These are phyloP conservation scores for Verticillium dahliae DNA, from an alignment of 2,329 filamentous ascomycete genomes.

Conservation along the genomic window DNA sequence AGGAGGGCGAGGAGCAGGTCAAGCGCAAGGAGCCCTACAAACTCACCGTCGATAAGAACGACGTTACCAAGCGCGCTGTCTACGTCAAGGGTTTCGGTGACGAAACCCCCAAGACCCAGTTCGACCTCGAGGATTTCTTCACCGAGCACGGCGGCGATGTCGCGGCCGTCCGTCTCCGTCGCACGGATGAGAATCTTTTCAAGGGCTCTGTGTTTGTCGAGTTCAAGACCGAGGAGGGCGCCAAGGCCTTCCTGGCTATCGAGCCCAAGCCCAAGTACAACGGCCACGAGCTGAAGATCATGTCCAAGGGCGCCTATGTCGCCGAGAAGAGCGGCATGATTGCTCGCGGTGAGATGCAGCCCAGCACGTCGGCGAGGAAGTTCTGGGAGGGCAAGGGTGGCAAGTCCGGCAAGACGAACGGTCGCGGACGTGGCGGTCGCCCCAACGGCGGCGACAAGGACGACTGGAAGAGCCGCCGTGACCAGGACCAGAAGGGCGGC, in stretches of 20 bases:
- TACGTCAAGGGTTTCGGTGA: constrained; percentile 94
- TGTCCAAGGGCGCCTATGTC: constrained; percentile 83
- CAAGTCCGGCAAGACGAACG: constrained; percentile 8
- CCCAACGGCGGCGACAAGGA: constrained; percentile 36
- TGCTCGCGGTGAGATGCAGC: constrained; percentile 60
- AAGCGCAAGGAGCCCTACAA: constrained; percentile 70
- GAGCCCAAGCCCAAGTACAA: constrained; percentile 83
- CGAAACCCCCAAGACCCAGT: constrained; percentile 77
- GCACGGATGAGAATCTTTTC: constrained; percentile 66
- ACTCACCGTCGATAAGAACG: constrained; percentile 52
- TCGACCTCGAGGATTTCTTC: constrained; percentile 93
- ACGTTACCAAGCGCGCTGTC: constrained; percentile 66
- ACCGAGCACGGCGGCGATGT: constrained; percentile 64
- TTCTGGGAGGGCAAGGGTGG: constrained; percentile 44
- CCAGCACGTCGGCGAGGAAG: constrained; percentile 37
- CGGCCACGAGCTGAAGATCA: constrained; percentile 70
- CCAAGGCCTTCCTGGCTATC: constrained; percentile 71
- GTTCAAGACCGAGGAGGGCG: constrained; percentile 72
- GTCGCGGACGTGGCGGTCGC: constrained; percentile 25
- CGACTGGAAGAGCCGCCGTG: constrained; percentile 60
- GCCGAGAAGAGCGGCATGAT: constrained; percentile 71
- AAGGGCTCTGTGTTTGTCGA: constrained; percentile 97
- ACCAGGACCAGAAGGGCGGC: constrained; percentile 54
- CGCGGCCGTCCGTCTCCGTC: constrained; percentile 81
- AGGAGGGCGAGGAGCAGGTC: constrained; percentile 64